Evolutionary conservation across 106 monocot genomes (phyloP), one percentile per base, ranked within the genome.

Genomic region (Phalaenopsis equestris): DNA sequence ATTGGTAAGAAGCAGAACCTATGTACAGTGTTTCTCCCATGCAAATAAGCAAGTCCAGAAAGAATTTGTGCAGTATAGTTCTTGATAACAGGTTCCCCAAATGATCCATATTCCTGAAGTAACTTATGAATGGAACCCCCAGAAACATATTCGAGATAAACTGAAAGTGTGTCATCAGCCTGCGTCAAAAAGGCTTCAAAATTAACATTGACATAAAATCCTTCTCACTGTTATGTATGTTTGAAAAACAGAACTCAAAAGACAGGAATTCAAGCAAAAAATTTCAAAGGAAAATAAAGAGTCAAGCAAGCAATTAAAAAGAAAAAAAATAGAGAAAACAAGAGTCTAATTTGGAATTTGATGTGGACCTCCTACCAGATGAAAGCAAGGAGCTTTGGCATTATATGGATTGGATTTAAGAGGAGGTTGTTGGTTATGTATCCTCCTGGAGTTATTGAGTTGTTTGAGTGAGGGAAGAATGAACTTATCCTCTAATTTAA

Each of bases 71-170:
- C 77, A 15, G 91, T 83, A 82, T 90, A 99, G 87, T 80, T 95
- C 55, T 85, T 91, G 76, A 99, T 89, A 8, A 99, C 87, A 84
- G 90, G 90, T 80, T 99, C 99, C 46, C 78, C 82, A 79, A 99
- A 95, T 75, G 93, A 83, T 10, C 99, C 99, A 90, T 99, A 99
- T 46, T 95, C 90, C 83, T 93, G 91, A 77, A 99, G 93, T 58
- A 99, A 81, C 75, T 93, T 99, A 76, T 99, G 86, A 79, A 99
- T 90, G 18, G 99, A 99, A 23, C 99, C 99, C 18, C 99, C 99
- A 39, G 99, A 95, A 8, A 95, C 95, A 87, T 87, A 99, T 76
- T 99, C 95, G 74, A 99, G 91, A 84, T 86, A 95, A 41, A 99
- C 93, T 46, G 93, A 88, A 39, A 99, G 87, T 75, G 87, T 85